Evolutionary conservation across 2,329 filamentous ascomycete species (phyloP).

Genomic region (Cyphellophora attinorum): DNA sequence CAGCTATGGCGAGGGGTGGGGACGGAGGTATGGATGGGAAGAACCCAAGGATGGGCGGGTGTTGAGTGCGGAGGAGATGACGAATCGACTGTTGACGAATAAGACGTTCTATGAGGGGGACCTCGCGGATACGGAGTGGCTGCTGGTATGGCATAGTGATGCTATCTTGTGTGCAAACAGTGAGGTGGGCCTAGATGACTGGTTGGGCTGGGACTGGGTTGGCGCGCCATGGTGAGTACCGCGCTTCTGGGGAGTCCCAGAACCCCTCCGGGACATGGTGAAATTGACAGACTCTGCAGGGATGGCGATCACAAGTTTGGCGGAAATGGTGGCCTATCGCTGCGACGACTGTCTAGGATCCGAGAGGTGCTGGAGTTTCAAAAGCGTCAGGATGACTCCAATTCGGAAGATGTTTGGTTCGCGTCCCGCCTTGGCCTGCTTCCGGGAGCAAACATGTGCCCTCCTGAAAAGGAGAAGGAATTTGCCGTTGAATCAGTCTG

Average conservation of each 20-base stretch:
- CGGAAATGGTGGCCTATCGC: constrained; percentile 4
- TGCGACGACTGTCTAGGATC: constrained; percentile 3
- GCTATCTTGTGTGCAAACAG: constrained; percentile 5
- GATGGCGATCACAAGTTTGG: constrained; percentile 2
- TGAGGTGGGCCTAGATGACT: constrained; percentile 4
- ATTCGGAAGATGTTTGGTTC: constrained; percentile 2
- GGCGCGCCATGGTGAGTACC: constrained; percentile 5
- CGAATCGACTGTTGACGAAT: constrained; percentile 5
- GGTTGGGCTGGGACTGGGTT: constrained; percentile 1
- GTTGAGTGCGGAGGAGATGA: constrained; percentile 1
- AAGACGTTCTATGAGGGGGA: constrained; percentile 4
- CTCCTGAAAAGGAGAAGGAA: neutral
- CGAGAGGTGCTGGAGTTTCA: constrained; percentile 5
- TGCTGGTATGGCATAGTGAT: constrained; percentile 1
- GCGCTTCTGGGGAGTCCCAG: too few relatives aligned
- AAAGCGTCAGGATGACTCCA: constrained; percentile 1
- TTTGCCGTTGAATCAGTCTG: neutral
- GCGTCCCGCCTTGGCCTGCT: constrained; percentile 2
- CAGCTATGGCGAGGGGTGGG: neutral
- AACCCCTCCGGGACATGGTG: too few relatives aligned
- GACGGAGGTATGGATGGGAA: neutral
- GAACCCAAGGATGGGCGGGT: too few relatives aligned
- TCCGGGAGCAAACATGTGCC: constrained; percentile 2
- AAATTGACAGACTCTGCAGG: too few relatives aligned
- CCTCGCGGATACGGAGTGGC: constrained; percentile 3